Conservation (phyloP, 2,329 filamentous ascomycete species). For the Aspergillus phoenicis region DNA sequence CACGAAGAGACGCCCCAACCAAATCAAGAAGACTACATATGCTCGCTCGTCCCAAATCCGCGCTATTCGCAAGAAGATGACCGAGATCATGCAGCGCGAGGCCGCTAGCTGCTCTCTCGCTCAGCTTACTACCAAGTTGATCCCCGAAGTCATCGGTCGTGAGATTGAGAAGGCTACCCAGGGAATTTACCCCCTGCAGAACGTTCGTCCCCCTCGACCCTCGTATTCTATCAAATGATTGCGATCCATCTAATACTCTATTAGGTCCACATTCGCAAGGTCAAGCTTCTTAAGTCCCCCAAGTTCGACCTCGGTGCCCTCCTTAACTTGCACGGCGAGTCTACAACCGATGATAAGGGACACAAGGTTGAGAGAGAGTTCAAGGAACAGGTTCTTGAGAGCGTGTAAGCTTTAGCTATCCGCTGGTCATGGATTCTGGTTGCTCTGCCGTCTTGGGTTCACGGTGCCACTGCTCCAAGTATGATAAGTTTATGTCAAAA, state of each 20-base stretch:
- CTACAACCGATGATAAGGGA: constrained; percentile 90
- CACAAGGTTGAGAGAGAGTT: constrained; percentile 99
- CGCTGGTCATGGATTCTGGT: constrained; percentile 75
- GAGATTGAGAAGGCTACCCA: constrained; percentile 99
- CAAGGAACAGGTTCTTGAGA: constrained; percentile 95
- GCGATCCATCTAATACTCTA: constrained; percentile 38
- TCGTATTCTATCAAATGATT: not conserved
- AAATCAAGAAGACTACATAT: constrained; percentile 99
- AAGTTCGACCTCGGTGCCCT: constrained; percentile 99
- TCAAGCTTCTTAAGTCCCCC: constrained; percentile 97
- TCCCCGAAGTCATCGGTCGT: constrained; percentile 98
- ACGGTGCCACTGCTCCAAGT: constrained; percentile 8
- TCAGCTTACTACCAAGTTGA: constrained; percentile 97
- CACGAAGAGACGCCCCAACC: constrained; percentile 98
- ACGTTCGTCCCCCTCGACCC: constrained; percentile 61
- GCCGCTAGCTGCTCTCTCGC: constrained; percentile 90
- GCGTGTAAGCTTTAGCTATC: constrained; percentile 75
- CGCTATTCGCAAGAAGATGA: constrained; percentile 99
- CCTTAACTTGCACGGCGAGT: constrained; percentile 96
- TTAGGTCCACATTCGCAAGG: constrained; percentile 99
- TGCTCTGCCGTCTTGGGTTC: constrained; percentile 1
- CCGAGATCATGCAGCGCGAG: constrained; percentile 97
- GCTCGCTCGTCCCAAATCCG: constrained; percentile 96
- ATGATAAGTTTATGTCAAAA: constrained; percentile 13
- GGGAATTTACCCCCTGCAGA: constrained; percentile 99